A percentile compares a stretch with the other conserved stretches of the same genome.
Conservation (phyloP, 176 grass and related monocot species). For the Tillandsia leiboldiana region DNA sequence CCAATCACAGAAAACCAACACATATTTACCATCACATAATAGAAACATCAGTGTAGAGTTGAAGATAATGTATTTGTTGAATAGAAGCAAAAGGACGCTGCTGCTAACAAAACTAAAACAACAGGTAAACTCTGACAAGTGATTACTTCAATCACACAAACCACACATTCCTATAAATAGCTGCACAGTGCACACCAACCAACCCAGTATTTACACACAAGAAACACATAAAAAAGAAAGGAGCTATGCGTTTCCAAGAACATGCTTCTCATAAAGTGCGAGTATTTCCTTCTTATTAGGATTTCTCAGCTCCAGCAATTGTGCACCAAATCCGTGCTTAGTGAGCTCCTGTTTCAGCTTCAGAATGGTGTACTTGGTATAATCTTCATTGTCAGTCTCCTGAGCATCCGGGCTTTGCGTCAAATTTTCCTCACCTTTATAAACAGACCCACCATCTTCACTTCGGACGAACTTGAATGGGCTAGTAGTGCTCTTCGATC, state of each 20-base stretch:
- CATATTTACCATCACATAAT: too few relatives aligned
- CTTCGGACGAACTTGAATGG: conserved; percentile 25
- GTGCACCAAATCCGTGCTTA: conserved; percentile 45
- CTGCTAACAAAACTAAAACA: too few relatives aligned
- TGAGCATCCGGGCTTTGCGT: conserved; percentile 26
- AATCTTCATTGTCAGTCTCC: conserved; percentile 33
- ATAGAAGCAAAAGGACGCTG: too few relatives aligned
- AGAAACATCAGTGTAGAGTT: too few relatives aligned
- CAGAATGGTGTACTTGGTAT: conserved; percentile 47
- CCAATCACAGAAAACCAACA: too few relatives aligned
- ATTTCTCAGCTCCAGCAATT: conserved; percentile 51
- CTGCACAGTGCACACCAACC: too few relatives aligned
- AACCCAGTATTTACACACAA: too few relatives aligned
- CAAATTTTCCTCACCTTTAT: conserved; percentile 31
- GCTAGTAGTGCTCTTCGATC: conserved; percentile 41
- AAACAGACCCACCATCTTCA: conserved; percentile 55
- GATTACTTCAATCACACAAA: too few relatives aligned
- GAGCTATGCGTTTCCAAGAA: conserved; percentile 34
- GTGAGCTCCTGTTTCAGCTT: conserved; percentile 60
- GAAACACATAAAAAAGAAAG: not conserved
- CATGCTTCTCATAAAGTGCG: conserved; percentile 59
- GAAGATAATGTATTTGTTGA: too few relatives aligned
- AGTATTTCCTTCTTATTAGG: conserved; percentile 54
- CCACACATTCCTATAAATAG: too few relatives aligned
- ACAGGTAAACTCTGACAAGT: too few relatives aligned